Evolutionary conservation across 805 yeast genomes (phyloP).

Genomic region (Barnettozyma wickerhamii): DNA sequence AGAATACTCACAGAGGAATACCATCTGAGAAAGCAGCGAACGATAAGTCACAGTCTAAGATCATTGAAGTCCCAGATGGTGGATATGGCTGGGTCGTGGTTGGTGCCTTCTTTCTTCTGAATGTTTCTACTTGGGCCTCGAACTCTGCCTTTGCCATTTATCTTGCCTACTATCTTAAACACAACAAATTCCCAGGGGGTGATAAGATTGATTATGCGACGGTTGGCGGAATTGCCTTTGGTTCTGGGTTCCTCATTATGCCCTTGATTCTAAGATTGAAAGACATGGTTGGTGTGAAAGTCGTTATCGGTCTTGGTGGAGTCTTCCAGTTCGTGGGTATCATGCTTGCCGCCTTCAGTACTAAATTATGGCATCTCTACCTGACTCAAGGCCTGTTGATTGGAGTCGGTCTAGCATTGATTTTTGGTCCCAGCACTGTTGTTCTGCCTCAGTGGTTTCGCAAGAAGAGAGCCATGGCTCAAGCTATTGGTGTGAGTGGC

Average conservation of each 20-base stretch:
- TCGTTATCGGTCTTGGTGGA: slow-evolving; percentile 45
- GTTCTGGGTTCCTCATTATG: slow-evolving; percentile 48
- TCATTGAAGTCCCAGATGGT: slow-evolving; percentile 22
- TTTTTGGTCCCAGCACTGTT: slow-evolving; percentile 53
- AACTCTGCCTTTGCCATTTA: slow-evolving; percentile 47
- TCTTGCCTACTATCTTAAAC: slow-evolving; percentile 50
- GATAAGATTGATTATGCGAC: slow-evolving; percentile 56
- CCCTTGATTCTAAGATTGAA: slow-evolving; percentile 40
- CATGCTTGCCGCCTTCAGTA: slow-evolving; percentile 56
- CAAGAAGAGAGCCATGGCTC: slow-evolving; percentile 48
- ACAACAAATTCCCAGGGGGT: slow-evolving; percentile 47
- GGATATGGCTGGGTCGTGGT: slow-evolving; percentile 24
- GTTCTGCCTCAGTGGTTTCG: slow-evolving; percentile 69
- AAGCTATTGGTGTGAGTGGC: slow-evolving; percentile 35
- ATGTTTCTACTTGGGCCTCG: slow-evolving; percentile 23
- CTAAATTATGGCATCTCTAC: slow-evolving; percentile 57
- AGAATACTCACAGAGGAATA: too few relatives aligned
- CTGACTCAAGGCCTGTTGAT: slow-evolving; percentile 65
- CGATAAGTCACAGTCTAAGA: not conserved
- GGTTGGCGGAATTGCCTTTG: slow-evolving; percentile 63
- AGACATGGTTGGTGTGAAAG: slow-evolving; percentile 34
- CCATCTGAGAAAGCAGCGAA: too few relatives aligned
- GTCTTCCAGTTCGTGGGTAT: slow-evolving; percentile 48
- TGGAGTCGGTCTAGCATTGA: slow-evolving; percentile 47
- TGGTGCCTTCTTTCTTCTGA: slow-evolving; percentile 16